Evolutionary conservation across 2,329 filamentous ascomycete genomes (phyloP), one percentile per base, ranked within the genome.

Genomic region (Tolypocladium nubicola): DNA sequence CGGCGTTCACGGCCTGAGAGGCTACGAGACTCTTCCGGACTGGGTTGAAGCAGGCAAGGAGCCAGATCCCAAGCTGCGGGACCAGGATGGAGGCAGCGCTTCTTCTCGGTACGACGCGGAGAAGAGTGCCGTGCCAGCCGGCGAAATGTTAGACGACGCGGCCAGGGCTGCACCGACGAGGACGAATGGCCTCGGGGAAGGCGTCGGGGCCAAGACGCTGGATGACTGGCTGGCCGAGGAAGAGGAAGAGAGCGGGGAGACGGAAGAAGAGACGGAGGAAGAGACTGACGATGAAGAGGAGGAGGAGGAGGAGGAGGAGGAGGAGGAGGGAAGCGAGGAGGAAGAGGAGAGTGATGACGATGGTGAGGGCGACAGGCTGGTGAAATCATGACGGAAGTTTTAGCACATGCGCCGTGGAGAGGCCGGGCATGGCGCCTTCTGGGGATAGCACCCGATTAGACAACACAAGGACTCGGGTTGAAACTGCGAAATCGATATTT

Each of bases 161-260:
- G 74, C 71, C 58, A 68, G 68, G 21, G 59, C 66, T 10, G 62
- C 63, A 23, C 72, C 71, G 10, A 72, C 68, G 43, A 81, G 74
- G 64, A 71, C 74, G 16, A 85, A 85, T 66, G 82, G 75, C 1
- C 61, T 73, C 16, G 71, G 73, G 6, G 85, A 85, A 53, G 77
- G 72, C 13, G 69, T 78, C 1, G 79, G 80, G 55, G 83, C 84
- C 45, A 96, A 96, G 80, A 90, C 87, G 23, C 75, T 99, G 61
- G 91, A 97, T 74, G 90, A 96, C 69, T 97, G 94, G 92, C 77
- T 97, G 57, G 90, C 87, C 5, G 88, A 90, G 66, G 84, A 83
- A 49, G 78, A 76, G 35, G 80, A 78, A n/a, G 82, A 79, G 1
- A 81, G 80, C 13, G 77, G 78, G 11, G 79, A 80, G 30, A 79